Conservation (phyloP, 2,329 filamentous ascomycete genomes). For the Pezicula carpinea region DNA sequence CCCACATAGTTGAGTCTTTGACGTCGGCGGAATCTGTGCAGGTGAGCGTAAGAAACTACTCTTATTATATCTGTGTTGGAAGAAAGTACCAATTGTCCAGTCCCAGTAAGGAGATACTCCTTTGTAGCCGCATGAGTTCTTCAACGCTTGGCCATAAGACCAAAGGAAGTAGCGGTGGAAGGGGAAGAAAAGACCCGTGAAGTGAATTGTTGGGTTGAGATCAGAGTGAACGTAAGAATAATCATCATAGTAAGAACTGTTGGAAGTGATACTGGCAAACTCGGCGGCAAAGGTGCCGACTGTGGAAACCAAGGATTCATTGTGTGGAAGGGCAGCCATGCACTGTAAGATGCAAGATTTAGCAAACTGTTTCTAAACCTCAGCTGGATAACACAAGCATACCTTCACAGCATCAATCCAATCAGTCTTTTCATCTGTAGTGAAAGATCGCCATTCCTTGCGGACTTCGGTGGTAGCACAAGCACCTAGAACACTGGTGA, state of each 20-base stretch:
- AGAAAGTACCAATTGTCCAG: slow-evolving; percentile 4
- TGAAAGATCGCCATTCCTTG: too few relatives aligned
- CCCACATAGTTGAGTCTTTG: not conserved
- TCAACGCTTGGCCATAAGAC: not conserved
- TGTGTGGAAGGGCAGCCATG: too few relatives aligned
- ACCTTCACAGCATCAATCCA: too few relatives aligned
- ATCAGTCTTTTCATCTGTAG: too few relatives aligned
- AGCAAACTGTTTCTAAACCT: too few relatives aligned
- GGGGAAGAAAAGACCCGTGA: not conserved
- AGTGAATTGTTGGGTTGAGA: slow-evolving; percentile 5
- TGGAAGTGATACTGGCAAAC: not conserved
- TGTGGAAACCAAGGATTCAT: too few relatives aligned
- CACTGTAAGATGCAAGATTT: too few relatives aligned
- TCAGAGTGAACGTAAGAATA: slow-evolving; percentile 5
- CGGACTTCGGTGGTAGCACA: too few relatives aligned
- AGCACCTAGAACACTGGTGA: too few relatives aligned
- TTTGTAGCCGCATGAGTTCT: not conserved
- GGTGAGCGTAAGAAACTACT: not conserved
- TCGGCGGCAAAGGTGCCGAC: too few relatives aligned
- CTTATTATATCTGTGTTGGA: not conserved
- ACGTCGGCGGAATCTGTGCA: slow-evolving; percentile 2
- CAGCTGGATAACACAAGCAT: too few relatives aligned
- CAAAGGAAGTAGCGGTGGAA: slow-evolving; percentile 4
- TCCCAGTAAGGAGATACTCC: slow-evolving; percentile 5
- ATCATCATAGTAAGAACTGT: slow-evolving; percentile 3